These are phyloP conservation scores for Mycothermus thermophilus DNA, from an alignment of 495 filamentous ascomycete species.

Conservation along the genomic window DNA sequence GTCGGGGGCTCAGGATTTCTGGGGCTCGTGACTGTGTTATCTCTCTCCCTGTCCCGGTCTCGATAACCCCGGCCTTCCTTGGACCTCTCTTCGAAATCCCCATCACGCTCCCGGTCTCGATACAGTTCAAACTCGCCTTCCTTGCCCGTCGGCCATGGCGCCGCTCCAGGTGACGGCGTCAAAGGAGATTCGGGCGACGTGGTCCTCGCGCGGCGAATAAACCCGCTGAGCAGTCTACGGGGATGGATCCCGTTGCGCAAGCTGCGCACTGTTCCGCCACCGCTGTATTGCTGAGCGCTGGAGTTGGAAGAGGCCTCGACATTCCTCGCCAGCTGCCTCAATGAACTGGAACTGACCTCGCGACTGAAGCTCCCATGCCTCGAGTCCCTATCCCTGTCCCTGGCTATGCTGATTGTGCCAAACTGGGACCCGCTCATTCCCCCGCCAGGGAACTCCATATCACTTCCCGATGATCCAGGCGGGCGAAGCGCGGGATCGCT, in stretches of 20 bases:
- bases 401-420: slow-evolving; percentile 16
- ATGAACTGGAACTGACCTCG: slow-evolving; percentile 25
- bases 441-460: slow-evolving; percentile 29
- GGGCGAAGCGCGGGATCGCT: too few relatives aligned
- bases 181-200: slow-evolving; percentile 15
- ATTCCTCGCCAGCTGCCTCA: slow-evolving; percentile 26
- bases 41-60: slow-evolving; percentile 13
- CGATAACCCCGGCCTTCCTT: too few relatives aligned
- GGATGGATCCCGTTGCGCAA: slow-evolving; percentile 26
- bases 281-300: not conserved
- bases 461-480: slow-evolving; percentile 35
- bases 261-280: slow-evolving; percentile 25
- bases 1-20: too few relatives aligned
- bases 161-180: not conserved
- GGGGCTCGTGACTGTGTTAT: not conserved
- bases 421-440: slow-evolving; percentile 13
- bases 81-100: slow-evolving; percentile 8
- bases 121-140: slow-evolving; percentile 1
- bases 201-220: slow-evolving; percentile 29
- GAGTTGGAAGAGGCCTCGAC: slow-evolving; percentile 14
- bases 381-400: slow-evolving; percentile 24
- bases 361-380: slow-evolving; percentile 16
- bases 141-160: not conserved
- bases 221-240: slow-evolving; percentile 34
- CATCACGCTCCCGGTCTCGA: slow-evolving; percentile 16